Evolutionary conservation across 1,284 basidiomycete species (phyloP), one percentile per base, ranked within the genome.

Genomic region (Ceratobasidium sp.): DNA sequence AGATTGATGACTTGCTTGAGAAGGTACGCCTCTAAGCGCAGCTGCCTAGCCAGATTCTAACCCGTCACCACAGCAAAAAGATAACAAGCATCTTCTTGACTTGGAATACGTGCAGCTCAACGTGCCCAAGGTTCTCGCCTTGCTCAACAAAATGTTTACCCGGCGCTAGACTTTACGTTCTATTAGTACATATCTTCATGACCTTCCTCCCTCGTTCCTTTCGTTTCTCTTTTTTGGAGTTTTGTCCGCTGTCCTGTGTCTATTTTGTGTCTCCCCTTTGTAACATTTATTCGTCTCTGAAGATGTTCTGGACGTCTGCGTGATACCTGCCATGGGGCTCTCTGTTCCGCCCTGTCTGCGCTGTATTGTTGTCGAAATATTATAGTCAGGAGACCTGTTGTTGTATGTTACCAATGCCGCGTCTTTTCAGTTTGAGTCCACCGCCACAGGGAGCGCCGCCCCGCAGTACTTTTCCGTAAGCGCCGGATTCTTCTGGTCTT

Each of bases 91-190:
- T 78, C 85, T 96, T 58, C 85, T 99, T 74, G 97, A 98, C 83
- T 86, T 99, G 74, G 96, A 98, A 83, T 98, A 99, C 80, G 97
- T 99, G 70, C 96, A 98, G 82, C 84, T 99, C 76, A 96, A 98
- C 81, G 97, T 99, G 23, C 92, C 94, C 1, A 98, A 98, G 81
- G 95, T 98, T 47, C 86, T 99, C 41, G 91, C 89, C 43, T 86
- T 98, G 74, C 85, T 96, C 79, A 96, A 94, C 87, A 96, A 96
- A 85, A 92, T 96, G 76, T 92, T 95, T 79, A 90, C 90, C 16
- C 50, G 64, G 49, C 64, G 64, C 26, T 69, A 55, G 55, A 52
- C 26, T 73, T 62, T 47, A 18, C 43, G 2, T 16, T 67, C 26
- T 8, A 38, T 38, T 55, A 18, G 58, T 54, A 38, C 38, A 21